Percentiles rank a stretch among this genome's conserved stretches.
Conservation (phyloP, 1,284 basidiomycete genomes). For the Pterulicium gracile region DNA sequence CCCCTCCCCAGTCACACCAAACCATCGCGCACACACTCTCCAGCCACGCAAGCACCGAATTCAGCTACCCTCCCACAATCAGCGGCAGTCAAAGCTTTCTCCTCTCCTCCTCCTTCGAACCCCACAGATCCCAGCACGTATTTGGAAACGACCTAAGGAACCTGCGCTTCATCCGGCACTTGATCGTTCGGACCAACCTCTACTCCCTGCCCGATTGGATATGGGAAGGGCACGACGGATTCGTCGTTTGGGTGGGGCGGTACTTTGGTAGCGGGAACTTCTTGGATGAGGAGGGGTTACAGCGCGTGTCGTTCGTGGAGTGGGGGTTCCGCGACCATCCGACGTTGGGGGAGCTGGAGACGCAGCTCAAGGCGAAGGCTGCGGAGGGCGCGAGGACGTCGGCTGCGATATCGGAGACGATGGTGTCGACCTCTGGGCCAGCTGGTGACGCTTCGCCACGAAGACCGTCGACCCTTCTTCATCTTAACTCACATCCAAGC, state of each 20-base stretch:
- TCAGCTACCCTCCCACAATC: background rate
- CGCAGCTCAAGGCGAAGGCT: background rate
- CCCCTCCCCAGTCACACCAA: conserved; percentile 1
- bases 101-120: too few species aligned
- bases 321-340: conserved; percentile 1
- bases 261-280: background rate
- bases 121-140: background rate
- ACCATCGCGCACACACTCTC: background rate
- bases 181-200: background rate
- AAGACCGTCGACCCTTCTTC: background rate
- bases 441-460: background rate
- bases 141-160: background rate
- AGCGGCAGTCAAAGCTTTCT: background rate
- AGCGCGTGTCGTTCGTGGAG: background rate
- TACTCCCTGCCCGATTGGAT: background rate
- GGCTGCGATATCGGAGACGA: background rate
- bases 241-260: background rate
- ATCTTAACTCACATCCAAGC: background rate
- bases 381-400: background rate
- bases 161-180: background rate
- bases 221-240: background rate
- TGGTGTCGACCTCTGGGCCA: background rate
- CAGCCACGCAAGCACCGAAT: background rate
- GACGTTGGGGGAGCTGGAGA: background rate
- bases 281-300: background rate